Conservation (phyloP, 208 protist species). For the Jaenimonas drosophilae region DNA sequence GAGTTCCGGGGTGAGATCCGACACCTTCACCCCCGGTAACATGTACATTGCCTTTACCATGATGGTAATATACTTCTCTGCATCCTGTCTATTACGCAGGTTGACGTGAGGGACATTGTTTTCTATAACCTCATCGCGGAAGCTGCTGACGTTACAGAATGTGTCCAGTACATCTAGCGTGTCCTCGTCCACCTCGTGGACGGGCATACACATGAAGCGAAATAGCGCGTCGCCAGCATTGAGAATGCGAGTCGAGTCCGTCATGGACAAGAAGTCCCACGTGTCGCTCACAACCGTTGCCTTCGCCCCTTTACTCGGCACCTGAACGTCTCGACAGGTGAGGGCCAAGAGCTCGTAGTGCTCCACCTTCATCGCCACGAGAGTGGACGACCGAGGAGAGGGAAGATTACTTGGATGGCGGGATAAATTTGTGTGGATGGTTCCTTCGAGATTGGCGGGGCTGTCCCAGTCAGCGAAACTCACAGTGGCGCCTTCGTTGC, state of each 20-base stretch:
- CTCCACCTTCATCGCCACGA: slow-evolving; percentile 26
- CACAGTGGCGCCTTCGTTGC: no score
- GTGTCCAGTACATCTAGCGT: slow-evolving; percentile 41
- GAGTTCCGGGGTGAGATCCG: slow-evolving; percentile 49
- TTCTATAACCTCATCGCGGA: slow-evolving; percentile 57
- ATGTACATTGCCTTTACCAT: slow-evolving; percentile 86
- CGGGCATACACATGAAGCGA: slow-evolving; percentile 57
- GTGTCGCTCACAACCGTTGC: slow-evolving; percentile 31
- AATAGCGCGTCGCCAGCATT: slow-evolving; percentile 66
- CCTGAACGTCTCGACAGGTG: slow-evolving; percentile 33
- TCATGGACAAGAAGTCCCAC: slow-evolving; percentile 73
- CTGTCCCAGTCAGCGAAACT: no score
- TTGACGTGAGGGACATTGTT: slow-evolving; percentile 78
- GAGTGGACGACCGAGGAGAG: no score
- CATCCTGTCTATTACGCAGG: slow-evolving; percentile 32
- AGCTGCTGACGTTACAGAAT: slow-evolving; percentile 68
- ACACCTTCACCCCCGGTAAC: slow-evolving; percentile 47
- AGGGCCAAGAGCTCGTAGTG: slow-evolving; percentile 75
- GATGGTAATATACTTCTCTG: slow-evolving; percentile 63
- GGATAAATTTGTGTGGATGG: no score
- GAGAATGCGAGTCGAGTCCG: slow-evolving; percentile 21
- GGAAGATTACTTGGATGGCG: no score
- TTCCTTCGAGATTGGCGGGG: no score
- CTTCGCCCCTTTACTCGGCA: slow-evolving; percentile 18
- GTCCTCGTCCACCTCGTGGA: slow-evolving; percentile 23